Evolutionary conservation across 176 grass and related monocot genomes (phyloP), one percentile per base, ranked within the genome.

Genomic region (sorghum (Sorghum bicolor)): DNA sequence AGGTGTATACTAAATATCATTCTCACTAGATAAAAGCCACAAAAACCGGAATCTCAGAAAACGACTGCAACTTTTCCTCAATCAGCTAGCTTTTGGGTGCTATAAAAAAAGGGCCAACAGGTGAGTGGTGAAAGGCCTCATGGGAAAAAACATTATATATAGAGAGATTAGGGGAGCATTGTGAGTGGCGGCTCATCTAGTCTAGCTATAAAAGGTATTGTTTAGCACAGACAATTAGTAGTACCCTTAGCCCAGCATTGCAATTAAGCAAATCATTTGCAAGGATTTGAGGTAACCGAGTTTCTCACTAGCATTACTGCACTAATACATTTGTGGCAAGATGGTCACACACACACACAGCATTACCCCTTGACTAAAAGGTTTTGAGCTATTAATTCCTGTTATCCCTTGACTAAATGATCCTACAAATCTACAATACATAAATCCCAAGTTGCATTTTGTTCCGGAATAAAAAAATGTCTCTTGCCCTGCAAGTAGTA

Each of bases 1-100:
- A 68, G 24, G 19, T 47, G 66, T 22, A 0, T 22, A 0, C 78
- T 52, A 72, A 53, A 67, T 74, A 74, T 45, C 68, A 38, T 84
- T 88, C 79, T 74, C 36, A 31, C 44, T 48, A 0, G 81, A 67
- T 88, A 64, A 43, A 36, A 81, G 17, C 67, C 25, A 50, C 41
- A 36, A 43, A 73, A 34, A 45, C 24, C 67, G 55, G 31, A 57
- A 65, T 73, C 57, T 33, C 22, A 22, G 38, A 7, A 61, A 53
- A 22, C 19, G 50, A 22, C 50, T 20, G 6, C 50, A 8, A 53
- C 50, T 53, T 53, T 53, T 22, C 16, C 16, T 6, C 4, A 48
- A 1, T 50, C 16, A 15, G 14, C 4, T 53, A 53, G 48, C 48
- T 53, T 53, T 53, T 53, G 1, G 6, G 17, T 20, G 50, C 7